phyloP scores from a whole-genome alignment of 441 rosid genomes.

The Eruca vesicaria region DNA sequence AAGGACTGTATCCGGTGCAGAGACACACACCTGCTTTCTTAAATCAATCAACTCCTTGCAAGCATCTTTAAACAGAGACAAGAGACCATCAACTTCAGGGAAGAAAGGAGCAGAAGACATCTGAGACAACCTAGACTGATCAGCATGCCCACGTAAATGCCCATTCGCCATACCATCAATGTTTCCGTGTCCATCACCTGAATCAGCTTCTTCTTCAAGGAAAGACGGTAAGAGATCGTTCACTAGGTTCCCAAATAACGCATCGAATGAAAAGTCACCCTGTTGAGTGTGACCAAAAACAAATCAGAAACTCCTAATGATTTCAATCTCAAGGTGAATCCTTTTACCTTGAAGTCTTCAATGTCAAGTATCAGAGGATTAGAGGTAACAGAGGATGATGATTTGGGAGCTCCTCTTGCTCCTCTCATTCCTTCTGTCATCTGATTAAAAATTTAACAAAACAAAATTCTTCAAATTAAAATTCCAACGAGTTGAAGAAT shows the following conservation, averaged over 20 bases:
- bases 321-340: constrained; percentile 7
- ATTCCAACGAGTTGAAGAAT: neutral
- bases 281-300: constrained; percentile 27
- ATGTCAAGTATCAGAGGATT: constrained; percentile 82
- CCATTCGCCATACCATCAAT: constrained; percentile 72
- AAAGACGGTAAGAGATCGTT: constrained; percentile 85
- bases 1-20: neutral
- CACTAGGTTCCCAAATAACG: constrained; percentile 88
- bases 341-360: constrained; percentile 91
- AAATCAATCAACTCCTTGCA: constrained; percentile 90
- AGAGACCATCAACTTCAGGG: constrained; percentile 91
- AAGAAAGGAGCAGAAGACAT: constrained; percentile 69
- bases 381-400: constrained; percentile 62
- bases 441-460: constrained; percentile 4
- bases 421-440: constrained; percentile 50
- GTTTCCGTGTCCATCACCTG: constrained; percentile 50
- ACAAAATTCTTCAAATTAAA: neutral
- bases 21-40: constrained; percentile 62
- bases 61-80: constrained; percentile 86
- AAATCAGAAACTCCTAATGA: constrained; percentile 5
- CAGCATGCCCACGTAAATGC: constrained; percentile 58
- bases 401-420: constrained; percentile 52
- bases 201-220: constrained; percentile 80
- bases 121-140: constrained; percentile 53
- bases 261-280: constrained; percentile 99